These are phyloP conservation scores for Rhodosporidiobolus odoratus DNA, from an alignment of 768 basidiomycete genomes.

Conservation along the genomic window DNA sequence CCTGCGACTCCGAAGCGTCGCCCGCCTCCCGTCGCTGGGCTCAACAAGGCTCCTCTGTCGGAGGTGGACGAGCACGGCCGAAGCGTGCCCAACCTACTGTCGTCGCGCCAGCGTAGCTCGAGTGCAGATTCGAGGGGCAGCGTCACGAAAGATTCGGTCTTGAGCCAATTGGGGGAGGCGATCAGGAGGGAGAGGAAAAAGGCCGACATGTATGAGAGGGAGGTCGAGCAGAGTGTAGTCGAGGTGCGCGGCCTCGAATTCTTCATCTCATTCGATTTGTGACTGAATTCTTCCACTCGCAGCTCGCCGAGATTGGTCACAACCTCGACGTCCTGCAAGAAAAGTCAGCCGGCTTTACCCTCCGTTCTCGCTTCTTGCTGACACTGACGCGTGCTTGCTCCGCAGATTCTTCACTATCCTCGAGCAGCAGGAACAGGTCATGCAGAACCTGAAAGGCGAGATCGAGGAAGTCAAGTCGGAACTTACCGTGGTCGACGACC, in stretches of 20 bases:
- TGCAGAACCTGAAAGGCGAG: slow-evolving; percentile 16
- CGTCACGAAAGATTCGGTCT: slow-evolving; percentile 24
- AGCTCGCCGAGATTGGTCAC: slow-evolving; percentile 22
- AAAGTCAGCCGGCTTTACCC: slow-evolving; percentile 7
- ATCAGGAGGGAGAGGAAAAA: slow-evolving; percentile 25
- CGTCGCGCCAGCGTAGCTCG: not conserved
- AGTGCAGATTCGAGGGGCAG: slow-evolving; percentile 11
- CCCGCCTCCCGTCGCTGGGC: slow-evolving; percentile 6
- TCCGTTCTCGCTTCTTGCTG: not conserved
- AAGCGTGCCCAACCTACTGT: not conserved
- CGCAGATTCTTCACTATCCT: not conserved
- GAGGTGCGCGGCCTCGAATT: slow-evolving; percentile 9
- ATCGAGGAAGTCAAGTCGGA: slow-evolving; percentile 21
- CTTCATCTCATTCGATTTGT: not conserved
- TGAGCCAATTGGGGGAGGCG: slow-evolving; percentile 24
- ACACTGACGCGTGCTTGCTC: not conserved
- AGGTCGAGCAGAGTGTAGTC: slow-evolving; percentile 1
- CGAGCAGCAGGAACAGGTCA: slow-evolving; percentile 21
- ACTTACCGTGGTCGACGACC: slow-evolving; percentile 14
- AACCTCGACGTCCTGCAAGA: slow-evolving; percentile 20
- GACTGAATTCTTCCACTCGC: not conserved
- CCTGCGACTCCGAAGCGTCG: not conserved
- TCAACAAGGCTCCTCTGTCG: not conserved
- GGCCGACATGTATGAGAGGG: slow-evolving; percentile 15
- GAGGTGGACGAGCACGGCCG: not conserved